Conservation (phyloP, 306 rosid genomes). For the Malus sieversii region DNA sequence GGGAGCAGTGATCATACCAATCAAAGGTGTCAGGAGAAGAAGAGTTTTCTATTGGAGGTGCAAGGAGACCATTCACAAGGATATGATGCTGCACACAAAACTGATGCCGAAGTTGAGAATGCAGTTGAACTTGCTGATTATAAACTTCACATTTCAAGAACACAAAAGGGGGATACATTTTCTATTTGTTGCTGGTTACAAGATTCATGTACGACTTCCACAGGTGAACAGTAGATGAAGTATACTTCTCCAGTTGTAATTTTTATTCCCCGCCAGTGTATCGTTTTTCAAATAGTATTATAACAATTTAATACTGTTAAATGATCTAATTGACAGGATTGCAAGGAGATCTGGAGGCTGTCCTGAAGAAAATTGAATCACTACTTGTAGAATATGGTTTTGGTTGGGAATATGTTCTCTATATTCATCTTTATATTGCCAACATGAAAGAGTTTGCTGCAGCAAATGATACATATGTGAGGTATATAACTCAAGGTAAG, state of each 20-base stretch:
- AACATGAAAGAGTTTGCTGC: slow-evolving; percentile 68
- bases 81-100: slow-evolving; percentile 31
- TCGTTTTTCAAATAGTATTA: slow-evolving; percentile 9
- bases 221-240: slow-evolving; percentile 30
- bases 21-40: slow-evolving; percentile 25
- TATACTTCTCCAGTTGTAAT: slow-evolving; percentile 3
- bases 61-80: slow-evolving; percentile 37
- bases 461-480: slow-evolving; percentile 78
- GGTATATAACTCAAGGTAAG: slow-evolving; percentile 69
- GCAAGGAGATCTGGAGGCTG: slow-evolving; percentile 61
- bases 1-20: slow-evolving; percentile 27
- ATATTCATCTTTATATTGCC: slow-evolving; percentile 82
- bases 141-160: slow-evolving; percentile 58
- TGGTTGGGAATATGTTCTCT: slow-evolving; percentile 82
- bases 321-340: slow-evolving; percentile 43
- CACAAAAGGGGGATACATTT: slow-evolving; percentile 50
- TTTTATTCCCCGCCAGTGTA: not conserved
- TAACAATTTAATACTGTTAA: not conserved
- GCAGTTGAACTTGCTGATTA: slow-evolving; percentile 29
- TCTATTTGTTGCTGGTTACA: slow-evolving; percentile 77
- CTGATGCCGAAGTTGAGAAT: slow-evolving; percentile 30
- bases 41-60: slow-evolving; percentile 61
- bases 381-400: slow-evolving; percentile 44
- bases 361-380: slow-evolving; percentile 62
- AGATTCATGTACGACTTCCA: slow-evolving; percentile 45